phyloP scores from a whole-genome alignment of 805 yeast genomes.

The Cyberlindnera samutprakarnensis region DNA sequence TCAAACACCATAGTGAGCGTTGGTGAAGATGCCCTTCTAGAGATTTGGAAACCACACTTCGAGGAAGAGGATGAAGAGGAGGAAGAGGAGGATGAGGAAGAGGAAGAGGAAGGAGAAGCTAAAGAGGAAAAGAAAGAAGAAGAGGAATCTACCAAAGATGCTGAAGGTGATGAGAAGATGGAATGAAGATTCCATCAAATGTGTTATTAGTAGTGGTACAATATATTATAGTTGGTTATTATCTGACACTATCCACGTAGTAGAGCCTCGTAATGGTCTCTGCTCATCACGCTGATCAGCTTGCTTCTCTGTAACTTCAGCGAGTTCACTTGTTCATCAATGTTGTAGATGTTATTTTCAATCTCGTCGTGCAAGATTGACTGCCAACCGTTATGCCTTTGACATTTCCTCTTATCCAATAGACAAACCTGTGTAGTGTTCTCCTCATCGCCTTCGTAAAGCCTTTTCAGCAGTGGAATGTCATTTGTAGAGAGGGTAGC shows the following conservation, averaged over 20 bases:
- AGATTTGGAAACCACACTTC: constrained; percentile 54
- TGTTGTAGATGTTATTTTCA: constrained; percentile 24
- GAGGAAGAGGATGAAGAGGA: constrained; percentile 33
- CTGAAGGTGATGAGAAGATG: constrained; percentile 2
- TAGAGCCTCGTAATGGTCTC: constrained; percentile 29
- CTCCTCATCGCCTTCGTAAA: neutral
- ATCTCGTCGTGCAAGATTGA: constrained; percentile 28
- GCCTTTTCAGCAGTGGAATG: constrained; percentile 3
- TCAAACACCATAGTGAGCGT: constrained; percentile 55
- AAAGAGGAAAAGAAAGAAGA: constrained; percentile 9
- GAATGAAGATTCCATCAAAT: neutral
- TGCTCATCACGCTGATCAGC: constrained; percentile 30
- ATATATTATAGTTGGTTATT: too few species aligned
- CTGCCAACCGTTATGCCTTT: constrained; percentile 46
- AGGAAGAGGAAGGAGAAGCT: constrained; percentile 8
- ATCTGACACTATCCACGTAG: neutral
- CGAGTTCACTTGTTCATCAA: constrained; percentile 13
- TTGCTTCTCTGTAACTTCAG: constrained; percentile 24
- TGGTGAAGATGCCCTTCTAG: constrained; percentile 70
- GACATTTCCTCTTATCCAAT: constrained; percentile 48
- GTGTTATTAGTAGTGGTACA: too few species aligned
- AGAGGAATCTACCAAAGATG: constrained; percentile 1
- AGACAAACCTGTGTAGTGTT: constrained; percentile 31
- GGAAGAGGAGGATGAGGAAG: constrained; percentile 25
- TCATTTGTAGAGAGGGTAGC: constrained; percentile 11